Base-by-base conservation (phyloP, 2,329 filamentous ascomycete genomes). In the Berkeleyomyces basicola region DNA sequence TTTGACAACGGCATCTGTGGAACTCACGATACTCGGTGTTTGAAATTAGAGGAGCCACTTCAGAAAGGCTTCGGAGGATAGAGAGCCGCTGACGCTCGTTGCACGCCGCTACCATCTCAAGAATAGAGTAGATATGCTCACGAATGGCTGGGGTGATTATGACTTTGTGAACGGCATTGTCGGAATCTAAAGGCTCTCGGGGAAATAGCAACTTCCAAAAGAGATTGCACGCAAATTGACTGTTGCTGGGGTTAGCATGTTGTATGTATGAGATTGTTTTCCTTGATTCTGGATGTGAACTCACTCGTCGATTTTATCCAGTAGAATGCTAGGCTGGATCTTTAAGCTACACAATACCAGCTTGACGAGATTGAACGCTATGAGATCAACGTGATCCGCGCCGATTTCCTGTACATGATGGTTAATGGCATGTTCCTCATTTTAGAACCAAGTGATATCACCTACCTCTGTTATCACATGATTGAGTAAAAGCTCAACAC, bases 171-270 rank as follows among this genome's bases (percentile, higher is more conserved):
- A 72, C 74, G 58, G 65, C 71, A 37, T 68, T 70, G 64, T 61
- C 68, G 65, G 39, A 65, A 11, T 66, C 66, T 36, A 66, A 70
- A 66, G 72, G 71, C n/a, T 73, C 70, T 1, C 78, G 75, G 0
- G 87, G 86, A 67, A 89, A 89, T 0, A 90, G 74, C 67, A 86
- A 84, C 62, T 75, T 79, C 69, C 78, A 80, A 67, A 90, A 82
- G 0, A 90, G 70, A 2, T 73, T 69, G 71, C 70, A 51, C 36
- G 70, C 70, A 51, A 72, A 64, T 31, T 71, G 62, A 7, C 70
- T 72, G 42, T 36, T 33, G 46, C 23, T 53, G 58, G 67, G 42
- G 23, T 55, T 55, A 39, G 51, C 7, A 36, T 37, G 14, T n/a
- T 55, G 33, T 6, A 55, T 55, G 16, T 37, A n/a, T n/a, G 11